Base-by-base conservation (phyloP, 129 eudicot species). In the Flaveria linearis region DNA sequence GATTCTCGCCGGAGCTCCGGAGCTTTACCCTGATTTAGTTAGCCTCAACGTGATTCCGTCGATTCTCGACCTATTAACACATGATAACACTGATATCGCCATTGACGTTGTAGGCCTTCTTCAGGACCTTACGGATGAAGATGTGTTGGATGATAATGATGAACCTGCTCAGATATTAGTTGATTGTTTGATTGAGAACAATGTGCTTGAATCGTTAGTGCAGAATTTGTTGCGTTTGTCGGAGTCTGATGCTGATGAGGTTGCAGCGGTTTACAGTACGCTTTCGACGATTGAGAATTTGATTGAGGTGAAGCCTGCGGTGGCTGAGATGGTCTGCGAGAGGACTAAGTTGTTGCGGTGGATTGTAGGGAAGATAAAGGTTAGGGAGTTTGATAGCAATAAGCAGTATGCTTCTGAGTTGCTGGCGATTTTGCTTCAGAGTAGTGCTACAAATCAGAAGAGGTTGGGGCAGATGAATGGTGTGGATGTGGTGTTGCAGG, bases 341-440 rank as follows among this genome's bases (percentile, higher is more conserved):
- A 78, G 88, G 90, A 95, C 99, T 0, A 91, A 89, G 70, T 71
- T 95, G 82, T 42, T 95, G 84, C 82, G 87, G 84, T 95, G 99
- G 99, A 77, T 95, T 36, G 73, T 91, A 56, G 94, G 90, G 76
- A 88, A 90, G 87, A 89, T 95, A 62, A 95, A 91, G 79, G 86
- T 86, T 26, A 84, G 84, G n/a, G 99, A 95, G 58, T 95, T 91
- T 76, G 99, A 95, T 85, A 82, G 94, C 51, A 95, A 91, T 77
- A 95, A 95, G 89, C 96, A 94, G 82, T 91, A 95, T 41, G 99
- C 99, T 1, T 89, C 96, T 5, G 99, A 95, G 88, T 86, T 95
- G 22, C 71, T 95, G 76, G 97, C 99, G 1, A 95, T 95, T 75
- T 83, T 95, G 92, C 72, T 95, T 82, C 99, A 95, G 83, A 95